Base-by-base conservation (phyloP, 1,284 basidiomycete genomes). In the Cystobasidium slooffiae region DNA sequence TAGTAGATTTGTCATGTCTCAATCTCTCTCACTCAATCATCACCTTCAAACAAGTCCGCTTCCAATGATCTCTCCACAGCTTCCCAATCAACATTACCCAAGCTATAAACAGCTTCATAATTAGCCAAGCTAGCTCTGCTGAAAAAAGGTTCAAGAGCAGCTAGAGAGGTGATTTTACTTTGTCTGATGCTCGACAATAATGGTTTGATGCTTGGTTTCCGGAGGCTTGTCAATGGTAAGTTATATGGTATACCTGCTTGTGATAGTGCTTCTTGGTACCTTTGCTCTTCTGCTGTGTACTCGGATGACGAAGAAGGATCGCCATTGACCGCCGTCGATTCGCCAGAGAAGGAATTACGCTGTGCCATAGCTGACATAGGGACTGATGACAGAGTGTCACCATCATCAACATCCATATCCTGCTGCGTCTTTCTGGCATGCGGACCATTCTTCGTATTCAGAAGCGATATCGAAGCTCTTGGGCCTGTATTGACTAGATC, bases 41-140 rank as follows among this genome's bases (percentile, higher is more conserved):
- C 70, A 8, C 81, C 82, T 43, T 95, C 93, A 80, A 97, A 97
- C 84, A 97, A 89, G 83, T 97, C 94, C 61, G 88, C 86, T 81
- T 91, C 84, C 53, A 97, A 83, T 8, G 89, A 88, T 55, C 84
- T 86, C 83, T 97, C 94, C 22, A 97, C 89, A 8, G 88, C 88
- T 37, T 89, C 89, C 92, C 91, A 95, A 81, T 97, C 94, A 18
- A 97, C 85, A 69, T 76, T 80, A 0, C 78, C 79, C 75, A 89
- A 90, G 2, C 88, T 87, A 82, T 96, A 97, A 56, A 95, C 87
- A 74, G 90, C 91, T 83, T 97, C 94, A 80, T 94, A 97, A 14
- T 91, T 90, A 7, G 90, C 86, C 64, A 95, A 89, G 82, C 93
- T 95, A 62, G 93, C 89, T 75, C 89, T 87, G 0, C 92, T 89